Percentiles rank a stretch among this genome's conserved stretches.
These are phyloP conservation scores for Tothia fuscella DNA, from an alignment of 2,329 filamentous ascomycete genomes.

Conservation along the genomic window DNA sequence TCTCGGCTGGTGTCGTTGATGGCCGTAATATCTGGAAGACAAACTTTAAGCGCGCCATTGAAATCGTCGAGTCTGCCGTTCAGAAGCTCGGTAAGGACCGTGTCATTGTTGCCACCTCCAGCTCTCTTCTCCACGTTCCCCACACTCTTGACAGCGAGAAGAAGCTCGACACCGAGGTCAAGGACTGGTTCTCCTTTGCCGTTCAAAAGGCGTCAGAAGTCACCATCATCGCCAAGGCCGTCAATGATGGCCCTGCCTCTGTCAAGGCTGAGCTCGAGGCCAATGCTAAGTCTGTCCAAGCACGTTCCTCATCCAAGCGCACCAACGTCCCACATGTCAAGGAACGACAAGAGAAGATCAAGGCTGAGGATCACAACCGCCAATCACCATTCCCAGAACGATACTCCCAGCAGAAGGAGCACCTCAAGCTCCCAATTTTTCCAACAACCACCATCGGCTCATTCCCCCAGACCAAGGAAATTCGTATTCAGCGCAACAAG, in stretches of 20 bases:
- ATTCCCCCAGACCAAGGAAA: constrained; percentile 99
- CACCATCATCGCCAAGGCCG: constrained; percentile 88
- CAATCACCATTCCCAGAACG: constrained; percentile 77
- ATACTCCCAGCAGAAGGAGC: constrained; percentile 79
- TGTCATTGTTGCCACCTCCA: constrained; percentile 92
- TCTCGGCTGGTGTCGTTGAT: constrained; percentile 94
- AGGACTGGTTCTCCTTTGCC: constrained; percentile 98
- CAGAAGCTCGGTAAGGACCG: constrained; percentile 96
- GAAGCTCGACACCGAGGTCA: constrained; percentile 87
- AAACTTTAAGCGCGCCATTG: constrained; percentile 93
- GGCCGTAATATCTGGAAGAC: constrained; percentile 99
- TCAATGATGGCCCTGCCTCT: constrained; percentile 79
- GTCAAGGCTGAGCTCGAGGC: constrained; percentile 86
- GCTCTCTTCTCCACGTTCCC: constrained; percentile 94
- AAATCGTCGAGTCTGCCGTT: constrained; percentile 76
- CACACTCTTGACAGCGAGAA: constrained; percentile 98
- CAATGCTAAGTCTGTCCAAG: constrained; percentile 87
- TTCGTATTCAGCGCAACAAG: constrained; percentile 92
- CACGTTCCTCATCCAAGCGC: constrained; percentile 80
- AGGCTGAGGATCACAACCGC: constrained; percentile 76
- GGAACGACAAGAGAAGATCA: constrained; percentile 85
- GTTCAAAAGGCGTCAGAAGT: constrained; percentile 88
- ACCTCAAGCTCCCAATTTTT: constrained; percentile 91
- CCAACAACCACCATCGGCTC: constrained; percentile 98
- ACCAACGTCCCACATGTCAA: constrained; percentile 98